phyloP scores from a whole-genome alignment of 2,329 filamentous ascomycete genomes.

The Cercospora berteroae region DNA sequence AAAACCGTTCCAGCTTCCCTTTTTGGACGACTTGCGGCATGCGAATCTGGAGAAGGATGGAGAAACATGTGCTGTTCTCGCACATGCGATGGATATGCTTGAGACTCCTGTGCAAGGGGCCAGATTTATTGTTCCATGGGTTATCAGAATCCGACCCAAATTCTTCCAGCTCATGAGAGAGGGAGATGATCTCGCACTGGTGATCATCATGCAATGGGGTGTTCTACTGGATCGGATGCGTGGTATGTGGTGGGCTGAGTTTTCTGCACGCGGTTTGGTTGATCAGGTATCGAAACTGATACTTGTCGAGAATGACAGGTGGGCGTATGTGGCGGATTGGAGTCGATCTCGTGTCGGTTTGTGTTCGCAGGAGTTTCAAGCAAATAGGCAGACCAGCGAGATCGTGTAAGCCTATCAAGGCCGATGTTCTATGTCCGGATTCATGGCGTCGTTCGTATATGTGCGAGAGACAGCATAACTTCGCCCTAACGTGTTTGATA shows the following conservation, averaged over 20 bases:
- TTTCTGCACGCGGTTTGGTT: neutral
- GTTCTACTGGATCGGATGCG: neutral
- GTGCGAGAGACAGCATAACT: neutral
- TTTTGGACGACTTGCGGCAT: neutral
- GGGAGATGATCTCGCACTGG: neutral
- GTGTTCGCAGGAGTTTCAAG: neutral
- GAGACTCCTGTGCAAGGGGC: neutral
- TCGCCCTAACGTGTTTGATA: no score
- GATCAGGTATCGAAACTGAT: neutral
- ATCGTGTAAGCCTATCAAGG: neutral
- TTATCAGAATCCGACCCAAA: neutral
- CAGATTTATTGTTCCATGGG: neutral
- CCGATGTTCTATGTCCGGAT: neutral
- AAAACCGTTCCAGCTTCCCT: neutral
- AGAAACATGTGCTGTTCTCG: neutral
- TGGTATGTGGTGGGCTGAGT: neutral
- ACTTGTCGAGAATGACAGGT: neutral
- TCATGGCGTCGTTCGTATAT: neutral
- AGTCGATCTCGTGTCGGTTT: neutral
- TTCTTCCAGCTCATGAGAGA: neutral
- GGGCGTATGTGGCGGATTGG: neutral
- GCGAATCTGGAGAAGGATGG: neutral
- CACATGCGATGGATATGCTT: neutral
- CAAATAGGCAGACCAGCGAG: neutral
- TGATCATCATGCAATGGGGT: neutral